Evolutionary conservation across 441 rosid genomes (phyloP).

Genomic region (Populus hybrid): DNA sequence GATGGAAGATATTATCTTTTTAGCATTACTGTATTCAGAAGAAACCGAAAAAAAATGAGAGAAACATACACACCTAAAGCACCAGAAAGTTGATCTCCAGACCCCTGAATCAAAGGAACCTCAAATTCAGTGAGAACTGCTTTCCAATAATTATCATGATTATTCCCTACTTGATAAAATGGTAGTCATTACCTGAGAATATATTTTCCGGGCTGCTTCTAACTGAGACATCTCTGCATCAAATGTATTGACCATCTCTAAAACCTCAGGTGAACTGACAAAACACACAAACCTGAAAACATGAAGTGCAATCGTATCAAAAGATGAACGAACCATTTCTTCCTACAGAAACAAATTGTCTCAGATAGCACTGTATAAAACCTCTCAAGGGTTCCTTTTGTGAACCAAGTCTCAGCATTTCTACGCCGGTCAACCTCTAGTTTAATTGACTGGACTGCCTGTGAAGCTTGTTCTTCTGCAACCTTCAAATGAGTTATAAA

Average conservation of each 20-base stretch:
- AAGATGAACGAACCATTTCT: slow-evolving; percentile 16
- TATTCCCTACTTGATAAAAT: slow-evolving; percentile 14
- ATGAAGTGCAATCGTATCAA: slow-evolving; percentile 22
- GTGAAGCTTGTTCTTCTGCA: slow-evolving; percentile 78
- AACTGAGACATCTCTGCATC: slow-evolving; percentile 98
- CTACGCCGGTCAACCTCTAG: slow-evolving; percentile 58
- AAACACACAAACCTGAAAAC: slow-evolving; percentile 87
- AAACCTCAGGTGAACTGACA: slow-evolving; percentile 94
- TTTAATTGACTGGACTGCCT: slow-evolving; percentile 58
- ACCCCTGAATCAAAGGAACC: slow-evolving; percentile 52
- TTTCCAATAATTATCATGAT: slow-evolving; percentile 16
- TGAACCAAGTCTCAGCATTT: slow-evolving; percentile 76
- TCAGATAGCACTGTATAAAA: slow-evolving; percentile 26
- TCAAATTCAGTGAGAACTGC: slow-evolving; percentile 26
- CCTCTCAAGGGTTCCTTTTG: slow-evolving; percentile 98
- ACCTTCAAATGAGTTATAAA: slow-evolving; percentile 86
- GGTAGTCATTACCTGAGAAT: slow-evolving; percentile 66
- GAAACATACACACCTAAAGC: slow-evolving; percentile 49
- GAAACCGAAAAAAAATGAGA: not conserved
- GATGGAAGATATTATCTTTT: not conserved
- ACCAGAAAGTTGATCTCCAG: slow-evolving; percentile 50
- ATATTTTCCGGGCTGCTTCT: slow-evolving; percentile 83
- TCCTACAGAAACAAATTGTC: slow-evolving; percentile 9
- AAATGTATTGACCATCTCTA: slow-evolving; percentile 76
- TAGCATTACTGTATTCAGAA: not conserved